Evolutionary conservation across 148 eudicot species (phyloP), one percentile per base, ranked within the genome.

Genomic region (Rheum nobile): DNA sequence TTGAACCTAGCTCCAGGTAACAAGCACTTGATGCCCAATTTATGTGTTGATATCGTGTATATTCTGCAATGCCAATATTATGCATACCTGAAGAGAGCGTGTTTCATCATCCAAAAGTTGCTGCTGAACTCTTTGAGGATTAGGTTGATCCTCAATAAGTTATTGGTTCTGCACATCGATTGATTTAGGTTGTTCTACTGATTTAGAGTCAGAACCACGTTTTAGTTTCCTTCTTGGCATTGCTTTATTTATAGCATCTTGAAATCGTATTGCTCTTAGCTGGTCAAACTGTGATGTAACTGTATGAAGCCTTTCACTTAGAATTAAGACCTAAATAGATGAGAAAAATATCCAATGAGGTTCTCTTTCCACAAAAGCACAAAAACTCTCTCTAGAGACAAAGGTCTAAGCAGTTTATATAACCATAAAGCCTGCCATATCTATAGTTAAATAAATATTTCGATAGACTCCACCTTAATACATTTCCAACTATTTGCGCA

Each of bases 101-200:
- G 99, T 95, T 81, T 95, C 99, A 68, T 95, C 94, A 76, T 95
- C 97, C 78, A 88, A 78, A 79, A 90, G 87, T 74, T 95, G 93
- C 71, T 95, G 89, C 74, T 87, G 97, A 77, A 86, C 80, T 80
- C 87, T 86, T 71, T 85, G 80, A 71, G 97, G 86, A 77, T 84
- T 88, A 19, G 84, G 71, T 75, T 83, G 89, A 78, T 79, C 77
- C 78, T 80, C 92, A 75, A 75, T 77, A 77, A 82, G 28, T 76
- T 86, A 92, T 76, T 78, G 79, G 48, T 81, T 72, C 68, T 85
- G 87, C 46, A 69, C 78, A 79, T 71, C 72, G 21, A 80, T 78
- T 48, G 84, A 59, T 68, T 61, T 75, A 65, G 85, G 67, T 73
- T 68, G 52, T 54, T 84, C 84, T 1, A 77, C 43, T 70, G 82